Percentiles rank a stretch among this genome's conserved stretches.
phyloP scores from a whole-genome alignment of 2,329 filamentous ascomycete species.

The Ceratocystis smalleyi region DNA sequence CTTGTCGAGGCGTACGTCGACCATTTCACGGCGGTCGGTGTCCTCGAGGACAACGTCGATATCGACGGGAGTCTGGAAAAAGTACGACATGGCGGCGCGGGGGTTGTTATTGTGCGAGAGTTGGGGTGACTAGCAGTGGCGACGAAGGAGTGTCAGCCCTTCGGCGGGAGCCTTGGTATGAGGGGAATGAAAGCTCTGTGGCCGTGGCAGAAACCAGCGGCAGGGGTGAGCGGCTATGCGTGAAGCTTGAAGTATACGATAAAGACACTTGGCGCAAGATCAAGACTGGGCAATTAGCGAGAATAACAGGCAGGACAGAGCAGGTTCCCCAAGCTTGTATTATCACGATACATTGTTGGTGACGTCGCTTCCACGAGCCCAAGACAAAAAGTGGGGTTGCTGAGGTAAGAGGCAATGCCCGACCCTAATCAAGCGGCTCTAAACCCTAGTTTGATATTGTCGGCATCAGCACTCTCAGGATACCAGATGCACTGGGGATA shows the following conservation, averaged over 20 bases:
- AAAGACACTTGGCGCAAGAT: neutral
- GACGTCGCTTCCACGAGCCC: neutral
- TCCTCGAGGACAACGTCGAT: constrained; percentile 98
- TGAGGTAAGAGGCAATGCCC: neutral
- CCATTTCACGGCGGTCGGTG: constrained; percentile 81
- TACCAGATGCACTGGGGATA: too few relatives aligned
- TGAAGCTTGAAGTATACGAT: neutral
- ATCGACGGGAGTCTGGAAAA: constrained; percentile 95
- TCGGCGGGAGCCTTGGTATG: neutral
- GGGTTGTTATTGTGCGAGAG: neutral
- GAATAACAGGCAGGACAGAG: neutral
- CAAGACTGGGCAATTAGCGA: neutral
- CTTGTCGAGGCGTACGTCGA: constrained; percentile 98
- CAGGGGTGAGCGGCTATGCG: neutral
- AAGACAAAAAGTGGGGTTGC: neutral
- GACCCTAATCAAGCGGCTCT: neutral
- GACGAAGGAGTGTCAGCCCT: neutral
- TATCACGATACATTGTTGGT: neutral
- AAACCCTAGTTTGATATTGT: neutral
- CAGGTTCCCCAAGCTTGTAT: neutral
- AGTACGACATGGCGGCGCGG: constrained; percentile 64
- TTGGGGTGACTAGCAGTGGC: neutral
- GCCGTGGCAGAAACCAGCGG: neutral
- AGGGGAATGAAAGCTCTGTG: neutral
- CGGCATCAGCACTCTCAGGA: too few relatives aligned